Evolutionary conservation across 2,329 filamentous ascomycete species (phyloP).

Genomic region (Colletotrichum endophyticum): DNA sequence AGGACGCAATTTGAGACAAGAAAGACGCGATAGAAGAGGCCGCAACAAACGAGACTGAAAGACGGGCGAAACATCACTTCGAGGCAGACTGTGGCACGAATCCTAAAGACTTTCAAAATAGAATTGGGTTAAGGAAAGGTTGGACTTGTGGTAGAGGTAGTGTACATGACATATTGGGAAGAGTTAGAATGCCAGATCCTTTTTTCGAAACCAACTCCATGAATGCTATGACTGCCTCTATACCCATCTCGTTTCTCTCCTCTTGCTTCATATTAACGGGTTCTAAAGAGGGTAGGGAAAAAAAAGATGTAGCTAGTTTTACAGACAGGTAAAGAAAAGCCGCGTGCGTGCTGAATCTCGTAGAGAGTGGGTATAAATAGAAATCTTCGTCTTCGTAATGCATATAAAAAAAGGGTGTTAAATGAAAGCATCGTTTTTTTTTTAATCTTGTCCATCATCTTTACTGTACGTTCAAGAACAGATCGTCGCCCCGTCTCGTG

Average conservation of each 20-base stretch:
- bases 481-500: conserved; percentile 67
- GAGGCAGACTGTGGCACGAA: not conserved
- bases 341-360: not conserved
- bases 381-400: conserved; percentile 1
- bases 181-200: not conserved
- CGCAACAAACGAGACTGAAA: not conserved
- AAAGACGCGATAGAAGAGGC: not conserved
- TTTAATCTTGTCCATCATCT: not conserved
- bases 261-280: conserved; percentile 2
- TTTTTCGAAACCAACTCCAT: conserved; percentile 10
- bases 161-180: not conserved
- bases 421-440: not conserved
- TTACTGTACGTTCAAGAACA: conserved; percentile 63
- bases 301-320: not conserved
- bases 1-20: not conserved
- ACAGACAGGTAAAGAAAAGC: not conserved
- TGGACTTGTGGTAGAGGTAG: not conserved
- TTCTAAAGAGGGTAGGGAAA: conserved; percentile 3
- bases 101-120: not conserved
- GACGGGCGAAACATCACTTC: not conserved
- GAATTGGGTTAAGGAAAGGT: not conserved
- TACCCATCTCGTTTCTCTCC: not conserved
- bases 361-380: conserved; percentile 13
- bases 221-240: not conserved
- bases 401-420: not conserved